Conservation (phyloP, 768 basidiomycete species). For the Hydnomerulius pinastri region DNA sequence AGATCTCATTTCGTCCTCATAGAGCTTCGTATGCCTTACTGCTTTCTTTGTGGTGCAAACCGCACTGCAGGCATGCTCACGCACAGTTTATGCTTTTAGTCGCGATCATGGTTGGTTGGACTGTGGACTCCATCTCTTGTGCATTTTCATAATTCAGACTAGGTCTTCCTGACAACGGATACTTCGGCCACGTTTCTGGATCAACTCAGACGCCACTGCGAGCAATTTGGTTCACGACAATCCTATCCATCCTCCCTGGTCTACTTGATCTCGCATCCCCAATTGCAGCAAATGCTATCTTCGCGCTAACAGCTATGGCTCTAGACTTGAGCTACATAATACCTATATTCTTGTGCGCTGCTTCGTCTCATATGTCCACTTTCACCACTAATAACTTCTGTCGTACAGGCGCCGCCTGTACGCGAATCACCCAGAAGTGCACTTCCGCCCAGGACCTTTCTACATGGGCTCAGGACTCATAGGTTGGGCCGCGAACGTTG, state of each 20-base stretch:
- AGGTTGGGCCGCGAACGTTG: constrained; percentile 60
- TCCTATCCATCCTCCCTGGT: constrained; percentile 68
- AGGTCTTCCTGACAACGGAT: constrained; percentile 77
- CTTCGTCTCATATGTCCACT: neutral
- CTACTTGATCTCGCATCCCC: constrained; percentile 77
- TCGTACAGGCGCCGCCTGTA: constrained; percentile 56
- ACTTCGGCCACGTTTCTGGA: constrained; percentile 67
- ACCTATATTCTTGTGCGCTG: constrained; percentile 63
- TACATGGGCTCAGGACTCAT: constrained; percentile 74
- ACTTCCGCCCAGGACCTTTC: constrained; percentile 85
- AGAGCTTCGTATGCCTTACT: constrained; percentile 78
- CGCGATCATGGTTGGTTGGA: constrained; percentile 63
- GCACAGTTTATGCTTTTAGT: constrained; percentile 84
- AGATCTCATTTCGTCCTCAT: neutral
- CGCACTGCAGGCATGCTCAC: constrained; percentile 79
- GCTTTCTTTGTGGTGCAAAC: constrained; percentile 87
- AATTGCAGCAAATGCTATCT: constrained; percentile 77
- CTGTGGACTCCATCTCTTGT: neutral
- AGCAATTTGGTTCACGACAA: constrained; percentile 73
- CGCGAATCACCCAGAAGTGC: constrained; percentile 75
- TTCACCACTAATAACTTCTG: neutral
- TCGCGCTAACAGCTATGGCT: constrained; percentile 78
- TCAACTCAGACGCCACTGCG: constrained; percentile 74
- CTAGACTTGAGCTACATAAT: constrained; percentile 81
- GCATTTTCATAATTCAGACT: neutral